These are phyloP conservation scores for Fusarium nodosum DNA, from an alignment of 2,329 filamentous ascomycete species.

Conservation along the genomic window DNA sequence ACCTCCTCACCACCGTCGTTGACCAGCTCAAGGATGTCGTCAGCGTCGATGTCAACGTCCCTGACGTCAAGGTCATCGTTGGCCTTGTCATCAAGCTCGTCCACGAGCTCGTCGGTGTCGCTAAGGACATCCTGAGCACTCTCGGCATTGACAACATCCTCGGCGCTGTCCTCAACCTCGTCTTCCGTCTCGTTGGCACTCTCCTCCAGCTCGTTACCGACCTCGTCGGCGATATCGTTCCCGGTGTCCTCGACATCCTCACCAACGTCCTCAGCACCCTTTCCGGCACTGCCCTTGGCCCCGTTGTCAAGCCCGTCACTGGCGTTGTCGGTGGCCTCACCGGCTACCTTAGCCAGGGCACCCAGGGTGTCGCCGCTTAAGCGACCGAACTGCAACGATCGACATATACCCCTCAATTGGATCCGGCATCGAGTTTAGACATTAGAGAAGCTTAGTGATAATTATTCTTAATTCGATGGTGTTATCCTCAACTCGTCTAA, in stretches of 20 bases:
- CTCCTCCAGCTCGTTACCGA: slow-evolving; percentile 22
- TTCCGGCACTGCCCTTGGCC: slow-evolving; percentile 18
- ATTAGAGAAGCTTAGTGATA: slow-evolving; percentile 17
- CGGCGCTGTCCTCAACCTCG: neutral
- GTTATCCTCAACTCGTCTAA: neutral
- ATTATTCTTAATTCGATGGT: slow-evolving; percentile 21
- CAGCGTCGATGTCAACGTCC: slow-evolving; percentile 12
- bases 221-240: slow-evolving; percentile 33
- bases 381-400: neutral
- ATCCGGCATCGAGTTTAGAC: slow-evolving; percentile 17
- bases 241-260: slow-evolving; percentile 26
- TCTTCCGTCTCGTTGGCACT: slow-evolving; percentile 27
- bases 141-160: slow-evolving; percentile 29
- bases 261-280: slow-evolving; percentile 24
- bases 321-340: slow-evolving; percentile 10
- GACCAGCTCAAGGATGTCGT: slow-evolving; percentile 29
- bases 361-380: slow-evolving; percentile 5
- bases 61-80: slow-evolving; percentile 31
- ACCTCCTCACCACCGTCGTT: slow-evolving; percentile 22
- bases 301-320: slow-evolving; percentile 19
- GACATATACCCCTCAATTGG: slow-evolving; percentile 8
- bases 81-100: slow-evolving; percentile 26
- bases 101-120: slow-evolving; percentile 19
- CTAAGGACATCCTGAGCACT: slow-evolving; percentile 13
- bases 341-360: slow-evolving; percentile 18